A percentile compares a stretch with the other conserved stretches of the same genome.
Evolutionary conservation across 371 early-diverging fungal genomes (phyloP).

Genomic region (Spraguea lophii): DNA sequence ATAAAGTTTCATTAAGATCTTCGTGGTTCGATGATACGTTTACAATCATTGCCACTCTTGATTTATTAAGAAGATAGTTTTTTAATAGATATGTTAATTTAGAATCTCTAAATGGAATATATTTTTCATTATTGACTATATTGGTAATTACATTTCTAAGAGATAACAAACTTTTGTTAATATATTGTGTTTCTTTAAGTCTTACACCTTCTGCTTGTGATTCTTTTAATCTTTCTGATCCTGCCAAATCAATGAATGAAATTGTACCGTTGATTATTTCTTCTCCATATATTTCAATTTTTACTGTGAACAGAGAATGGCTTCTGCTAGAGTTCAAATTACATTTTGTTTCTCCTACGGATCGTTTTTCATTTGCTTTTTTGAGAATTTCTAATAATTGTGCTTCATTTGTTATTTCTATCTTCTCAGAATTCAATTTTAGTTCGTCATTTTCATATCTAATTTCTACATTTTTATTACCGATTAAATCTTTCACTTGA

Average conservation of each 20-base stretch:
- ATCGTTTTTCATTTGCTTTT: constrained; percentile 59
- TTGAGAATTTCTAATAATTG: constrained; percentile 59
- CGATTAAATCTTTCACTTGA: constrained; percentile 62
- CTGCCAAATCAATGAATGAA: constrained; percentile 90
- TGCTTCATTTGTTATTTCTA: constrained; percentile 49
- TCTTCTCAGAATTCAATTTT: not conserved
- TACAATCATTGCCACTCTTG: constrained; percentile 91
- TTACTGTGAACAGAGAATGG: constrained; percentile 56
- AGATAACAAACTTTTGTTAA: constrained; percentile 73
- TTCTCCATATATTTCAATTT: constrained; percentile 56
- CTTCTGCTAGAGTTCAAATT: constrained; percentile 78
- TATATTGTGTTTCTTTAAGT: constrained; percentile 75
- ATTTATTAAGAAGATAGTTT: constrained; percentile 62
- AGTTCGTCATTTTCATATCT: not conserved
- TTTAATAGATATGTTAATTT: constrained; percentile 77
- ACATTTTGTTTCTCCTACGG: constrained; percentile 67
- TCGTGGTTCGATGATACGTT: constrained; percentile 60
- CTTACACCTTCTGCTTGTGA: constrained; percentile 71
- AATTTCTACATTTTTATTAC: constrained; percentile 30
- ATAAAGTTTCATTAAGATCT: constrained; percentile 63
- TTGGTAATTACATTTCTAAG: constrained; percentile 79
- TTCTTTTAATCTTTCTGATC: constrained; percentile 74
- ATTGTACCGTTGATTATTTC: constrained; percentile 57
- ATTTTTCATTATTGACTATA: constrained; percentile 52
- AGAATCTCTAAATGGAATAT: constrained; percentile 85